These are phyloP conservation scores for Mycena sanguinolenta DNA, from an alignment of 768 basidiomycete species.

Conservation along the genomic window DNA sequence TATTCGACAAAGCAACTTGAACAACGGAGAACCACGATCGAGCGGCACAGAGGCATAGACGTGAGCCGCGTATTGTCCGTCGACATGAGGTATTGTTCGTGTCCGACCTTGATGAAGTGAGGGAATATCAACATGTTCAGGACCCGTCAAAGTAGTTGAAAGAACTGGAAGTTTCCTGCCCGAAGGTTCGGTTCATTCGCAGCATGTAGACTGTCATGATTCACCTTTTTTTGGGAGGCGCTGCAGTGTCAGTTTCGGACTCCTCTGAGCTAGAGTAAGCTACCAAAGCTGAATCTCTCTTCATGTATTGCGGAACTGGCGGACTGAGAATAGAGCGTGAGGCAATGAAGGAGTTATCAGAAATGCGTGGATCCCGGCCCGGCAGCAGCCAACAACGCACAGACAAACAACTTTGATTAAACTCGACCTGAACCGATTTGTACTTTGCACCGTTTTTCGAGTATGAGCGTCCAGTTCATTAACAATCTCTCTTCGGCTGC, in stretches of 20 bases:
- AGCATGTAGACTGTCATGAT: background rate
- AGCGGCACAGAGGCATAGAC: constrained; percentile 78
- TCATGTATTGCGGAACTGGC: constrained; percentile 45
- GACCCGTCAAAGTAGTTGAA: constrained; percentile 59
- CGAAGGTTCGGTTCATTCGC: constrained; percentile 6
- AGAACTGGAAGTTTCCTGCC: constrained; percentile 75
- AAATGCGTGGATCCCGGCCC: background rate
- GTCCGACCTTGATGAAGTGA: constrained; percentile 86
- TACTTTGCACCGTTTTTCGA: constrained; percentile 3
- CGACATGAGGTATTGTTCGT: constrained; percentile 82
- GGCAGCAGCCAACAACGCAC: constrained; percentile 1
- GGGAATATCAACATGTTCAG: constrained; percentile 78
- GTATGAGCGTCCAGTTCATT: constrained; percentile 81
- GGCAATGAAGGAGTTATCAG: background rate
- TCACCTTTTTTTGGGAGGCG: constrained; percentile 59
- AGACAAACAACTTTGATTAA: background rate
- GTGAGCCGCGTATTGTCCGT: constrained; percentile 88
- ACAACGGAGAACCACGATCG: constrained; percentile 57
- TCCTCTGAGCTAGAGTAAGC: constrained; percentile 64
- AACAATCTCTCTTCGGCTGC: constrained; percentile 66
- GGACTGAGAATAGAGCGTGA: background rate
- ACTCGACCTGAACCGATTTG: background rate
- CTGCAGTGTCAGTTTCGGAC: constrained; percentile 17
- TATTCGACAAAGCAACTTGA: constrained; percentile 60
- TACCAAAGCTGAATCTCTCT: constrained; percentile 56